Percentiles rank a stretch among this genome's conserved stretches.
phyloP scores from a whole-genome alignment of 331 rosid species.

The Saraca asoca region DNA sequence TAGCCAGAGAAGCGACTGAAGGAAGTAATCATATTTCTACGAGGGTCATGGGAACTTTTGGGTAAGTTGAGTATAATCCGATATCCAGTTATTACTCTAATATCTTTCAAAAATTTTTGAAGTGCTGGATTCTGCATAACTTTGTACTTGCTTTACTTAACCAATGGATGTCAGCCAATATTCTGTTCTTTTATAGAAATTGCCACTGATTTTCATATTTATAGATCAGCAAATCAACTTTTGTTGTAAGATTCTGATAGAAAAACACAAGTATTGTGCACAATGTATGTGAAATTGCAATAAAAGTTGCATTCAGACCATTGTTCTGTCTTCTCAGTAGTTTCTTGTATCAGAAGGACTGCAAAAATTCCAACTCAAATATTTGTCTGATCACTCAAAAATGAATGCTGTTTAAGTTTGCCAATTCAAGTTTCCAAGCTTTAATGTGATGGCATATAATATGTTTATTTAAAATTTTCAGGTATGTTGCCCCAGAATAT shows the following conservation, averaged over 20 bases:
- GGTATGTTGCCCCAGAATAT: slow-evolving; percentile 97
- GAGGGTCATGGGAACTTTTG: slow-evolving; percentile 96
- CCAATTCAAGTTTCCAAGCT: slow-evolving; percentile 23
- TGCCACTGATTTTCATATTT: neutral
- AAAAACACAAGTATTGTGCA: slow-evolving; percentile 11
- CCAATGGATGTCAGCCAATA: neutral
- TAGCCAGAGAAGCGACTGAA: slow-evolving; percentile 96
- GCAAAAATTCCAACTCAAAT: slow-evolving; percentile 16
- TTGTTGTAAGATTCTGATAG: slow-evolving; percentile 2
- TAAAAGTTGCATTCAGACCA: neutral
- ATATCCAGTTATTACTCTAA: slow-evolving; percentile 6
- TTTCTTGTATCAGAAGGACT: neutral
- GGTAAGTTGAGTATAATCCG: slow-evolving; percentile 50
- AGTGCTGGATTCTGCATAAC: slow-evolving; percentile 3
- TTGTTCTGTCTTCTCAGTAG: slow-evolving; percentile 24
- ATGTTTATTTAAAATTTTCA: slow-evolving; percentile 39
- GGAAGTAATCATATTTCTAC: slow-evolving; percentile 89
- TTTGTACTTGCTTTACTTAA: slow-evolving; percentile 6
- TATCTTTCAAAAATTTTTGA: neutral
- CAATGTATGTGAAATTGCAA: slow-evolving; percentile 18
- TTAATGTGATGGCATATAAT: slow-evolving; percentile 9
- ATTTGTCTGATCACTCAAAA: neutral
- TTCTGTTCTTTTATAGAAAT: neutral
- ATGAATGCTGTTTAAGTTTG: slow-evolving; percentile 4
- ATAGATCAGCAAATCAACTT: neutral